Evolutionary conservation across 371 early-diverging fungal genomes (phyloP).

Genomic region (Phascolomyces articulosus): DNA sequence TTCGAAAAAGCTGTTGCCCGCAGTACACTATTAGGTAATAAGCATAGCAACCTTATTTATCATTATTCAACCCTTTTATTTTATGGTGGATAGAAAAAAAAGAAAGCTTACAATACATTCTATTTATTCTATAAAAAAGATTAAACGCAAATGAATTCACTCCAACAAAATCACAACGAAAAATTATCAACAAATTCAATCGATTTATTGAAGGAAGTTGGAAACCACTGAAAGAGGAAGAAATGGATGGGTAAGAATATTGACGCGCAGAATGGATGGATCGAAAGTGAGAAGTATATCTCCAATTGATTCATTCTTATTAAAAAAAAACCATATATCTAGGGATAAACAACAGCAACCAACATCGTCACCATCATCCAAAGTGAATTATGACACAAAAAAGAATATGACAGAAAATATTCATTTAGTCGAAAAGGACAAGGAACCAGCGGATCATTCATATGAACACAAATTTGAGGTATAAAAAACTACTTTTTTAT

Average conservation of each 20-base stretch:
- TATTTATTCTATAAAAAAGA: slow-evolving; percentile 24
- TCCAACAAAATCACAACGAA: slow-evolving; percentile 70
- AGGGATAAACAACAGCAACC: no score
- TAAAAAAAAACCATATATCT: no score
- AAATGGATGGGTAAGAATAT: slow-evolving; percentile 17
- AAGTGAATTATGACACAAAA: slow-evolving; percentile 12
- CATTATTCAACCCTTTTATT: no score
- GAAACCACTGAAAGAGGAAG: slow-evolving; percentile 23
- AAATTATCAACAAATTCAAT: slow-evolving; percentile 65
- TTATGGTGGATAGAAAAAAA: no score
- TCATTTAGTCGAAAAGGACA: slow-evolving; percentile 7
- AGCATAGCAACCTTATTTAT: no score
- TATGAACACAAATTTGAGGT: slow-evolving; percentile 33
- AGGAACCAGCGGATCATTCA: neutral
- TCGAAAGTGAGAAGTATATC: no score
- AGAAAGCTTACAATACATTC: no score
- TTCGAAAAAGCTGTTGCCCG: slow-evolving; percentile 67
- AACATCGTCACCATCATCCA: slow-evolving; percentile 4
- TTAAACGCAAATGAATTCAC: slow-evolving; percentile 54
- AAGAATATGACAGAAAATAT: slow-evolving; percentile 13
- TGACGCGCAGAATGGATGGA: neutral
- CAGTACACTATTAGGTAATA: slow-evolving; percentile 75
- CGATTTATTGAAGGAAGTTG: slow-evolving; percentile 53
- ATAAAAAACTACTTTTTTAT: neutral
- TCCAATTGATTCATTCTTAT: no score